Evolutionary conservation across 1,139 yeast genomes (phyloP), one percentile per base, ranked within the genome.

Genomic region (Hanseniaspora gamundiae): DNA sequence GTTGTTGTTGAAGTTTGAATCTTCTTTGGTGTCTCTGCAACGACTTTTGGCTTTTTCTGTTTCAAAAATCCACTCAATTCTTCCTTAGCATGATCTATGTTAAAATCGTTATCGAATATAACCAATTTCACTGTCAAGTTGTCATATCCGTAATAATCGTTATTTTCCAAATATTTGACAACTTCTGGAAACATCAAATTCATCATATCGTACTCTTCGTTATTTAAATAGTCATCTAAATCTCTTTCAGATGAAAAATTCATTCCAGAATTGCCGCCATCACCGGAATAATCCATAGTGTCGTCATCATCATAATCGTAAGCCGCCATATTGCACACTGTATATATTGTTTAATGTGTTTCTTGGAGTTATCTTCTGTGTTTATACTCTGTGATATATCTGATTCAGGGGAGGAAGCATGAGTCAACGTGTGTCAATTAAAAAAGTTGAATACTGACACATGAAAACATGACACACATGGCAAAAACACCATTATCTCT

Each of bases 181-280:
- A 54, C 54, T 7, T 45, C 40, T 7, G 62, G 62, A 38, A 59
- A 51, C 30, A 57, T 39, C 17, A 53, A 50, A 41, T 47, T 53
- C 55, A 60, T 57, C 35, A 60, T 46, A n/a, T 58, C 57, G 38
- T 57, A 59, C 42, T 60, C 64, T 40, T 60, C 62, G 39, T 59
- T 62, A 46, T 58, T 59, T 47, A 60, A 51, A 49, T 60, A 61
- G 42, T 61, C 66, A 42, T 58, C 62, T 31, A 61, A 52, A 39
- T 61, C 66, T 20, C 53, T 58, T 45, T 61, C 66, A 59, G 8
- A 55, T 56, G 3, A 58, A 58, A 10, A 51, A 39, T 11, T 55
- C 57, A 35, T 57, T 53, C 54, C 51, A 40, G 51, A 48, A 28
- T 50, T 52, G 20, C 43, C 48, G 20, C 49, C 48, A 39, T 52